phyloP scores from a whole-genome alignment of 257 asterid genomes.

The Solanum verrucosum region DNA sequence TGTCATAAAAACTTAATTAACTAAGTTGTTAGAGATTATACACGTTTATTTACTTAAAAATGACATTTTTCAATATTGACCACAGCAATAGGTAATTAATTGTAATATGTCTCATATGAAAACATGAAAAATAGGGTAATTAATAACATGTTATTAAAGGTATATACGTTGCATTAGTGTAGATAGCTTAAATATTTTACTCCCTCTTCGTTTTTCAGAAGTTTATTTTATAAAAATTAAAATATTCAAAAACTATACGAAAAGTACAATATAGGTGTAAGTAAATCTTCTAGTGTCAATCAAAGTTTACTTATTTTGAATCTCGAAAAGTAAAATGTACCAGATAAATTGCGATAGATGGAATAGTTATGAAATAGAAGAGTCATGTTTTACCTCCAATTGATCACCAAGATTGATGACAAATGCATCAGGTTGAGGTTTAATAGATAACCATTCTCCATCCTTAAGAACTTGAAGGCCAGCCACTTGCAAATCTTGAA shows the following conservation, averaged over 20 bases:
- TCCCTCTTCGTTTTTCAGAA: background rate
- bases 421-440: conserved; percentile 64
- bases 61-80: background rate
- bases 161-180: background rate
- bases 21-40: background rate
- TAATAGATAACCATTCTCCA: conserved; percentile 70
- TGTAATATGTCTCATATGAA: background rate
- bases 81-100: background rate
- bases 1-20: background rate
- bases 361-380: too few species aligned
- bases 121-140: background rate
- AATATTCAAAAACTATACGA: too few species aligned
- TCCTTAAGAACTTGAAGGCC: conserved; percentile 82
- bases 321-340: background rate
- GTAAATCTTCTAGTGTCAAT: too few species aligned
- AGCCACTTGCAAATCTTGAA: conserved; percentile 62
- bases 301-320: background rate
- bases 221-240: too few species aligned
- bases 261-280: too few species aligned
- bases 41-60: background rate
- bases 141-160: background rate
- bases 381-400: conserved; percentile 41
- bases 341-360: too few species aligned
- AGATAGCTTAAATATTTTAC: background rate
- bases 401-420: conserved; percentile 87